Evolutionary conservation across 306 rosid genomes (phyloP), one percentile per base, ranked within the genome.

Genomic region (Fragaria ananassa): DNA sequence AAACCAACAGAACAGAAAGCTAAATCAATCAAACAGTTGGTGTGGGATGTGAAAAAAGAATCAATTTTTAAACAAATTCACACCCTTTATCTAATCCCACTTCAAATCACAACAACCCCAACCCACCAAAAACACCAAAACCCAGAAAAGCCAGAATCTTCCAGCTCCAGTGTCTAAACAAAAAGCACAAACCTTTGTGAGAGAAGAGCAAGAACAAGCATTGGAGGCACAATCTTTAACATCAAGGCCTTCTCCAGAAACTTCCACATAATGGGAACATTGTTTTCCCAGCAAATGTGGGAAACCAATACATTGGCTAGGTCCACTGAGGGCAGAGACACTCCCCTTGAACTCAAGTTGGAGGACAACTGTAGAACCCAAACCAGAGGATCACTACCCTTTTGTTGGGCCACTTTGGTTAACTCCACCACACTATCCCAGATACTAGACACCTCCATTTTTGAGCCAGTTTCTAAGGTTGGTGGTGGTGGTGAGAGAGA

Each of bases 271-370:
- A 89, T 81, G 62, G 99, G 98, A 25, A 90, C 96, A 83, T 95
- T 92, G 78, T 95, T 92, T 0, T 92, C 97, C 99, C 99, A 95
- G 65, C 87, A 95, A 88, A 95, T 91, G 88, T 90, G 77, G 18
- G 97, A 89, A 13, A 95, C 98, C 70, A 95, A 78, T 1, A 88
- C 81, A 35, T 87, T 74, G 8, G 97, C 97, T 2, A 92, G 91
- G 79, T 95, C 89, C 21, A 79, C 76, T 4, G 99, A 95, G 8
- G 99, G 99, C 71, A 90, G 47, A 46, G 88, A 62, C 68, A 90
- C 93, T 53, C 98, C 97, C 19, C 84, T 86, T 29, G 98, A 89
- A 77, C 76, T 88, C 87, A 95, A 82, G 71, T 72, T 86, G 10
- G 99, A 89, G 56, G 92, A 86, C 77, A 92, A 75, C 79, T 90